Evolutionary conservation across 2,329 filamentous ascomycete genomes (phyloP), one percentile per base, ranked within the genome.

Genomic region (Ophiostoma ips): DNA sequence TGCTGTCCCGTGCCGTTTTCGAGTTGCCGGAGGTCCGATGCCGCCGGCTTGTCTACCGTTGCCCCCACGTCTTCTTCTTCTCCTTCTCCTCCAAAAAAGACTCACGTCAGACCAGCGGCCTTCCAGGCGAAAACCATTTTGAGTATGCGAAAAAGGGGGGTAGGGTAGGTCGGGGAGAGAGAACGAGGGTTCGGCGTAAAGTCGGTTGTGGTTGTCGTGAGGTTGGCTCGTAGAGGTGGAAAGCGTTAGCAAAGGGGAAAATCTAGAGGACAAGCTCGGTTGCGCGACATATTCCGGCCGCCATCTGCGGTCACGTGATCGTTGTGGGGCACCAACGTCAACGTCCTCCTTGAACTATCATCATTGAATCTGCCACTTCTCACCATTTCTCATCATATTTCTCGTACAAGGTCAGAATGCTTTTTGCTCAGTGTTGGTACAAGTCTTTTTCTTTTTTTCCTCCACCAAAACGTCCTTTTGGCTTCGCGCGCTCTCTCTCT

Each of bases 91-190:
- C 24, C 24, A 4, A 8, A 24, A 8, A 19, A 56, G 54, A 77
- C 87, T 70, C 84, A 95, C 89, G 83, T 94, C 68, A 96, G 77
- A 72, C 92, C 92, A 69, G 92, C 87, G 66, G 89, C 81, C 85
- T 95, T 96, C 92, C 90, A 98, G 68, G 89, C 87, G 76, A 89
- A 90, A 73, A 84, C 77, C 92, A 96, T 98, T 74, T 79, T 87
- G 79, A 67, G 68, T 65, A 62, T 40, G 30, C 55, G 50, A 54
- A 52, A 46, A 19, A 28, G 24, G 24, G 52, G 47, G 48, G 49
- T 52, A n/a, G 30, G 41, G 16, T 41, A 41, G 36, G 46, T 47
- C 38, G 47, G 24, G n/a, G n/a, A n/a, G n/a, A n/a, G 33, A 45
- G 35, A n/a, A 13, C 15, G 11, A 15, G 28, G 40, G n/a, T 43